Conservation (phyloP, 331 rosid species). For the Quercus tomentella region DNA sequence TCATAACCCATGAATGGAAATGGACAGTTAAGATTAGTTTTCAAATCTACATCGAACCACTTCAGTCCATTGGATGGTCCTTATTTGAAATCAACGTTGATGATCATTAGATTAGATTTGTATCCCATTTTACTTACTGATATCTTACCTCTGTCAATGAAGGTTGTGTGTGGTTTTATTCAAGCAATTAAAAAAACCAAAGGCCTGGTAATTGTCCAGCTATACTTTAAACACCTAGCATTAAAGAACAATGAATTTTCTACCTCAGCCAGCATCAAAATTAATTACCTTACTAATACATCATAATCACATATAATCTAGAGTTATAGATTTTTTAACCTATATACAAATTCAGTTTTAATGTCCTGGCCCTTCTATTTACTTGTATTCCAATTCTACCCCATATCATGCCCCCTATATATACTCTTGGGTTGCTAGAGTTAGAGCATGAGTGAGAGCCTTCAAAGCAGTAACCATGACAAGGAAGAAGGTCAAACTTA, state of each 20-base stretch:
- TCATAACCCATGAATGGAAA: neutral
- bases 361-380: neutral
- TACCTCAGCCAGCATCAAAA: neutral
- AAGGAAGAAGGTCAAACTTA: slow-evolving; percentile 13
- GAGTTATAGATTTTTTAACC: neutral
- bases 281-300: neutral
- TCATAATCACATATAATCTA: neutral
- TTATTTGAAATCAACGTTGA: neutral
- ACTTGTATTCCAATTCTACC: neutral
- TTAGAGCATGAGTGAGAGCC: neutral
- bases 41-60: neutral
- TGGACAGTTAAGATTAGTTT: neutral
- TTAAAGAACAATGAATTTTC: neutral
- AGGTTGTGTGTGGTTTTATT: neutral
- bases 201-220: neutral
- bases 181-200: neutral
- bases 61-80: neutral
- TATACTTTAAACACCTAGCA: neutral
- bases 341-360: neutral
- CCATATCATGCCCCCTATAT: neutral
- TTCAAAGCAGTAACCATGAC: neutral
- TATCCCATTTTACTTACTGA: neutral
- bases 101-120: neutral
- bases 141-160: neutral
- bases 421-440: neutral